These are phyloP conservation scores for Rhododendron williamsianum DNA, from an alignment of 148 eudicot genomes.

Conservation along the genomic window DNA sequence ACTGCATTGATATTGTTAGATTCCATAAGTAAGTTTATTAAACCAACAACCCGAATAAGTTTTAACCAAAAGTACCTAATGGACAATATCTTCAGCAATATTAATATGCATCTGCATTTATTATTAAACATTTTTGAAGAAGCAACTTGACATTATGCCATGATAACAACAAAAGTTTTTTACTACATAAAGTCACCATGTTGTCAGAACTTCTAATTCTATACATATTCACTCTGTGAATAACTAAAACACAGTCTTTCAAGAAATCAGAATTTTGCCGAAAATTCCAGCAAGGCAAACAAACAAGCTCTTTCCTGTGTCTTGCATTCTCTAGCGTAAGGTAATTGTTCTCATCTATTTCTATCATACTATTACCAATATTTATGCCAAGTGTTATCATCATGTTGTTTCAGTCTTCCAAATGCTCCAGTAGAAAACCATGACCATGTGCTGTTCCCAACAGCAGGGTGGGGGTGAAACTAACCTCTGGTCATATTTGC, in stretches of 20 bases:
- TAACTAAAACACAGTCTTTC: not conserved
- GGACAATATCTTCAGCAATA: not conserved
- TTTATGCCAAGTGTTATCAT: not conserved
- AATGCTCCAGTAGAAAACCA: not conserved
- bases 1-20: not conserved
- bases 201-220: not conserved
- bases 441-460: not conserved
- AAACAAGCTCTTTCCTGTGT: not conserved
- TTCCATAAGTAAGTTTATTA: not conserved
- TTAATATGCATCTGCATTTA: not conserved
- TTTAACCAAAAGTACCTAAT: not conserved
- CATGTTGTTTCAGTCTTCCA: not conserved
- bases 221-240: not conserved
- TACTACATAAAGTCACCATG: not conserved
- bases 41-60: not conserved
- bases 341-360: not conserved
- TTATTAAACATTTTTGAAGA: not conserved
- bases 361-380: not conserved
- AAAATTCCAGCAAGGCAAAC: not conserved
- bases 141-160: not conserved
- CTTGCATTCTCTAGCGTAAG: not conserved
- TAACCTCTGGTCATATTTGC: not conserved
- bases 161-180: not conserved
- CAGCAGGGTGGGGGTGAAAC: not conserved
- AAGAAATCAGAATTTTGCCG: not conserved